Percentiles rank a stretch among this genome's conserved stretches.
Evolutionary conservation across 257 asterid genomes (phyloP).

Genomic region (Catharanthus roseus): DNA sequence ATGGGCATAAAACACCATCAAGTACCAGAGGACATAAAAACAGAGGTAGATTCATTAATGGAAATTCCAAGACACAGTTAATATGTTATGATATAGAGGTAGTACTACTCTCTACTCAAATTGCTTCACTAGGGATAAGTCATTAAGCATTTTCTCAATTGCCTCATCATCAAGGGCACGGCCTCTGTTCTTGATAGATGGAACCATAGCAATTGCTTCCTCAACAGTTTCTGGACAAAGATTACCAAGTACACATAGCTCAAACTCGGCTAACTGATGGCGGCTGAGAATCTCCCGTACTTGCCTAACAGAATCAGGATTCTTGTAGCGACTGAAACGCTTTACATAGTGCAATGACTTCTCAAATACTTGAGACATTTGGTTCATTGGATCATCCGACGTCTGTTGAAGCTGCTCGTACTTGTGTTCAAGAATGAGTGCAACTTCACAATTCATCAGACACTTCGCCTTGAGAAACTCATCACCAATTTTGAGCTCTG

Average conservation of each 20-base stretch:
- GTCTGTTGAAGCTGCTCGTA: conserved; percentile 93
- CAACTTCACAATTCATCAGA: conserved; percentile 91
- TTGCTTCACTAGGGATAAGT: conserved; percentile 61
- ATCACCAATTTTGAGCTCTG: conserved; percentile 81
- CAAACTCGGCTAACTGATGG: conserved; percentile 87
- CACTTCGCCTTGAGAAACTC: conserved; percentile 92
- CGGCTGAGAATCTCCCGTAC: conserved; percentile 91
- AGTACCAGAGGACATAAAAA: too few species aligned
- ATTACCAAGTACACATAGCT: conserved; percentile 91
- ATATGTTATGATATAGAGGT: too few species aligned
- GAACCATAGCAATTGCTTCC: conserved; percentile 94
- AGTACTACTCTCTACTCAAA: conserved; percentile 39
- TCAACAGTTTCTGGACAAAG: conserved; percentile 92
- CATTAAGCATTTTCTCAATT: conserved; percentile 67
- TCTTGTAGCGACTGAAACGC: conserved; percentile 97
- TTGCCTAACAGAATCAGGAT: conserved; percentile 98
- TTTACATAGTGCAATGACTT: conserved; percentile 93
- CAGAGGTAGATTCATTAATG: too few species aligned
- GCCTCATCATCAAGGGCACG: conserved; percentile 72
- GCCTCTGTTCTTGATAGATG: conserved; percentile 80
- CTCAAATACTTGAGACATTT: conserved; percentile 95
- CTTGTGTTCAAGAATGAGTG: conserved; percentile 85
- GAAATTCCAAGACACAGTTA: background rate
- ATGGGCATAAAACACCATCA: too few species aligned
- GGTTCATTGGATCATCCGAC: conserved; percentile 88